Conservation (phyloP, 257 asterid genomes). For the Vinca minor region DNA sequence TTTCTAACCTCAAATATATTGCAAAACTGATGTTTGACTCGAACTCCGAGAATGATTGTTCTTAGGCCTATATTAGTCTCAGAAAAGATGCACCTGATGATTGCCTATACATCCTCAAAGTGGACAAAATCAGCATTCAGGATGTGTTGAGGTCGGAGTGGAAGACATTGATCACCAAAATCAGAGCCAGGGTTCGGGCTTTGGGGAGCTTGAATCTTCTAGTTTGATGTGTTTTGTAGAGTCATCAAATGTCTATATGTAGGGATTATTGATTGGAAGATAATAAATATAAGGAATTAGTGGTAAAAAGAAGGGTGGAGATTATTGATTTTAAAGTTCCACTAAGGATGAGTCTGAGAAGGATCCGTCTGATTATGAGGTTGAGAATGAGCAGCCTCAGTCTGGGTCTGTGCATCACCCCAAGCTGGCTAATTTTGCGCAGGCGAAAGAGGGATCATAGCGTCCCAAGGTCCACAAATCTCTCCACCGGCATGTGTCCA, state of each 20-base stretch:
- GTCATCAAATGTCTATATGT: constrained; percentile 54
- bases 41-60: constrained; percentile 63
- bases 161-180: constrained; percentile 58
- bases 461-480: too few species aligned
- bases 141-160: constrained; percentile 90
- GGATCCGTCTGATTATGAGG: too few species aligned
- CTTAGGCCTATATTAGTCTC: constrained; percentile 58
- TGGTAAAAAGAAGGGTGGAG: too few species aligned
- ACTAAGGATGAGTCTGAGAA: too few species aligned
- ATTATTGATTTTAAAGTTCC: too few species aligned
- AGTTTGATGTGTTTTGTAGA: constrained; percentile 50
- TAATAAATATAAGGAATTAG: too few species aligned
- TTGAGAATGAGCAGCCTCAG: too few species aligned
- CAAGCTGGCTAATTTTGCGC: too few species aligned
- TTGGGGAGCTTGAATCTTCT: constrained; percentile 52
- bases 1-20: constrained; percentile 54
- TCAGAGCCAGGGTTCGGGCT: constrained; percentile 89
- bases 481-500: too few species aligned
- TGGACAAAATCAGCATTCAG: constrained; percentile 73
- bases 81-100: constrained; percentile 84
- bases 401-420: too few species aligned
- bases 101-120: constrained; percentile 69
- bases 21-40: constrained; percentile 73
- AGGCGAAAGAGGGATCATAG: too few species aligned
- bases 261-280: too few species aligned